Base-by-base conservation (phyloP, 768 basidiomycete genomes). In the Psilocybe subaeruginosa region DNA sequence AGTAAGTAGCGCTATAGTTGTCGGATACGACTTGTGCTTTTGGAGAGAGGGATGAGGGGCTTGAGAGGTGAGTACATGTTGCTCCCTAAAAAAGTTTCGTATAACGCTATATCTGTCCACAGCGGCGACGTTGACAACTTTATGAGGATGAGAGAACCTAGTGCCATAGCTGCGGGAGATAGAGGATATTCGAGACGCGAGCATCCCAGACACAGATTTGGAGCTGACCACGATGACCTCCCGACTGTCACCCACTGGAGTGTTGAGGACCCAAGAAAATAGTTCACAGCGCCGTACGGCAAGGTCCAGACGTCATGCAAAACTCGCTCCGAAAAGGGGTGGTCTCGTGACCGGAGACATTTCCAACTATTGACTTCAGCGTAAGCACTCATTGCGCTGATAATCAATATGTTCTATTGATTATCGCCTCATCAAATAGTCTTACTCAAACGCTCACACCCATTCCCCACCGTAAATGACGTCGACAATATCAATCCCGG, bases 61-160 rank as follows among this genome's bases (percentile, higher is more conserved):
- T 45, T 60, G 59, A 29, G 59, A 60, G n/a, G 62, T 53, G 50
- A 64, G 62, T 43, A 66, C 35, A 45, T 76, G 75, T 69, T 78
- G 76, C 54, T 72, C 72, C 48, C 67, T 75, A 62, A 90, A 89
- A 73, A 89, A 89, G 55, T 71, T 76, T 48, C 86, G 77, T 57
- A 90, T 89, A 54, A 78, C 70, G 43, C 68, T 78, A 72, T 90
- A 90, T 54, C 88, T 84, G 70, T 87, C 86, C 54, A 85, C 39
- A 11, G 55, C 60, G 30, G 68, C 62, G 12, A 59, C 14, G 51
- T 57, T 61, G 39, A 16, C 45, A 39, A 35, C n/a, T 49, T 56
- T 63, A 59, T 43, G 59, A 8, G 58, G 16, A 23, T 57, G n/a
- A 9, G 14, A 16, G 27, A 61, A 27, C 27, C 43, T 56, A 14